Evolutionary conservation across 805 yeast genomes (phyloP).

Genomic region (Starmerella stigmatis): DNA sequence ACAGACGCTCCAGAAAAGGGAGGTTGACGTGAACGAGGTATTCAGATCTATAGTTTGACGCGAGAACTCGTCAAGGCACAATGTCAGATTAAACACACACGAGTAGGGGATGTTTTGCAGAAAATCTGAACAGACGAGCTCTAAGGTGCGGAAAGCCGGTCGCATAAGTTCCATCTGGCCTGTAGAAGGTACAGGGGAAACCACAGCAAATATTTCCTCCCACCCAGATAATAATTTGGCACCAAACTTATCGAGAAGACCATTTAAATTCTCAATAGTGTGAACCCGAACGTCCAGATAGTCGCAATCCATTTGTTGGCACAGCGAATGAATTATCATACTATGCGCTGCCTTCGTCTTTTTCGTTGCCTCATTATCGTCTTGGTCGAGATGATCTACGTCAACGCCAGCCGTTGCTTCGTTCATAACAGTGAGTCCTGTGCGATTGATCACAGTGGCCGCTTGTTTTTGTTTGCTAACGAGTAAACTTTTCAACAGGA

Average conservation of each 20-base stretch:
- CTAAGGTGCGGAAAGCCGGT: constrained; percentile 71
- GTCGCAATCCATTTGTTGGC: constrained; percentile 37
- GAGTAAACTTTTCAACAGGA: constrained; percentile 35
- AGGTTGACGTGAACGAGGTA: constrained; percentile 80
- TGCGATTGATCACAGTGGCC: constrained; percentile 41
- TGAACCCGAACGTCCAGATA: constrained; percentile 60
- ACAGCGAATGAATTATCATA: constrained; percentile 41
- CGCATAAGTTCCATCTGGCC: constrained; percentile 38
- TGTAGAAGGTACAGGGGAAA: constrained; percentile 27
- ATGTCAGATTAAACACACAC: constrained; percentile 56
- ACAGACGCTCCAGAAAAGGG: constrained; percentile 86
- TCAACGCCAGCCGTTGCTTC: not conserved
- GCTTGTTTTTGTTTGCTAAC: constrained; percentile 30
- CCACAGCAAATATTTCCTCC: constrained; percentile 57
- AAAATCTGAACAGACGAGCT: constrained; percentile 77
- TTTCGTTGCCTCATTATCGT: not conserved
- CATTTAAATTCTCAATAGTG: constrained; percentile 53
- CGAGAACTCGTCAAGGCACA: constrained; percentile 62
- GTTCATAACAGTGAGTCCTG: constrained; percentile 32
- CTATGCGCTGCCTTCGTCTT: constrained; percentile 12
- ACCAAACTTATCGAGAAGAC: constrained; percentile 71
- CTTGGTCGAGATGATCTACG: not conserved
- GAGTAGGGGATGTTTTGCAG: constrained; percentile 56
- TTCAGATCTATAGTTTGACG: constrained; percentile 65
- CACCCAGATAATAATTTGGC: constrained; percentile 52